A percentile compares a stretch with the other conserved stretches of the same genome.
Conservation (phyloP, 148 eudicot genomes). For the Rhododendron molle region DNA sequence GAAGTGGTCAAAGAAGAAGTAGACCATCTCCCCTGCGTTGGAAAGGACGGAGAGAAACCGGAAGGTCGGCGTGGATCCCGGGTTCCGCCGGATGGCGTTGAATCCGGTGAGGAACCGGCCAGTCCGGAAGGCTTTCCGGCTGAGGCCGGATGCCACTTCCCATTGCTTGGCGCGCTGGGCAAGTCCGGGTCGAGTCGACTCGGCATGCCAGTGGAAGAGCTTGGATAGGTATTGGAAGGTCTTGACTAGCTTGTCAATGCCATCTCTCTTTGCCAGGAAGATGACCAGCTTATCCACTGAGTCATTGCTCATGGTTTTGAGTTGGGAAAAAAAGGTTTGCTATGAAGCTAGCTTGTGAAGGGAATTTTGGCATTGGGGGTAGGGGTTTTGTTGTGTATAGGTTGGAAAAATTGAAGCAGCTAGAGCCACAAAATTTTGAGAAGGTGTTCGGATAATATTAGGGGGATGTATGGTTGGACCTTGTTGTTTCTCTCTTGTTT, state of each 20-base stretch:
- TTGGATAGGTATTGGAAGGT: constrained; percentile 94
- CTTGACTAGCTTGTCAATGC: constrained; percentile 95
- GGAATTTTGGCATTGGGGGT: background rate
- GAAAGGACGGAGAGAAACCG: constrained; percentile 59
- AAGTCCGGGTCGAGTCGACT: constrained; percentile 35
- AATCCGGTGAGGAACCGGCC: constrained; percentile 83
- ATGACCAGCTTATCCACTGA: constrained; percentile 81
- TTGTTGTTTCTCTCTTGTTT: background rate
- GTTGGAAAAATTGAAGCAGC: constrained; percentile 20
- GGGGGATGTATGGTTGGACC: constrained; percentile 13
- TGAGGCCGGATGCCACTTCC: constrained; percentile 83
- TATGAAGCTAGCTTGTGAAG: background rate
- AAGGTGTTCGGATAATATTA: constrained; percentile 27
- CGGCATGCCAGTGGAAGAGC: constrained; percentile 63
- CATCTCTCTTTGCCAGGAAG: constrained; percentile 92
- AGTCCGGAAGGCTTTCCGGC: constrained; percentile 82
- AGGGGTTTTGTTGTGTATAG: background rate
- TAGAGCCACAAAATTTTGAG: constrained; percentile 34
- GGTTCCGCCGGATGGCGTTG: constrained; percentile 62
- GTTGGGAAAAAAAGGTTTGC: background rate
- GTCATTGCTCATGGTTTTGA: constrained; percentile 54
- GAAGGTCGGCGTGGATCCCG: constrained; percentile 47
- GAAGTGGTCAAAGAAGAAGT: constrained; percentile 94
- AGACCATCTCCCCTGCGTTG: constrained; percentile 94
- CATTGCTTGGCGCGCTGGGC: constrained; percentile 73